Evolutionary conservation across 495 filamentous ascomycete species (phyloP).

Genomic region (Hypoxylon perforatum): DNA sequence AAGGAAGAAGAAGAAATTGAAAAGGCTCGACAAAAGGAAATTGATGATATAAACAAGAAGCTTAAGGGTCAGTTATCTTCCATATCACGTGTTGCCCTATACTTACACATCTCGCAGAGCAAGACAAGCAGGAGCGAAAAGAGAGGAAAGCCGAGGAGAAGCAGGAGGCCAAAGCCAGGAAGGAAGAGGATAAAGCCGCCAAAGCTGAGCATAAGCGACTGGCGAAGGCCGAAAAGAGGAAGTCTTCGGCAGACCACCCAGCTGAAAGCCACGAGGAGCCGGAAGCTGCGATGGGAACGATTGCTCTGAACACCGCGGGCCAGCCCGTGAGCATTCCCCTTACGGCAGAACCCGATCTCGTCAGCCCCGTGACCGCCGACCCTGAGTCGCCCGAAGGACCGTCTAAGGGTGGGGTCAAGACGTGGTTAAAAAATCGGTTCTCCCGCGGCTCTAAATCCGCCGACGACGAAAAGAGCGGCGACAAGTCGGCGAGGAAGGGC

Average conservation of each 20-base stretch:
- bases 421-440: slow-evolving; percentile 70
- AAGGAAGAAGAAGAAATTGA: slow-evolving; percentile 57
- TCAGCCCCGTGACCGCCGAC: slow-evolving; percentile 7
- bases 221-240: slow-evolving; percentile 57
- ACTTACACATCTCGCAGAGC: slow-evolving; percentile 47
- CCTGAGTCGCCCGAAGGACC: slow-evolving; percentile 33
- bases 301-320: slow-evolving; percentile 30
- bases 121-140: slow-evolving; percentile 63
- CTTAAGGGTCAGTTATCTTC: slow-evolving; percentile 51
- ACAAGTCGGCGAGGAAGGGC: slow-evolving; percentile 45
- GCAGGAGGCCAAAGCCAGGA: slow-evolving; percentile 58
- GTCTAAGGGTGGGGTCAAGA: slow-evolving; percentile 60
- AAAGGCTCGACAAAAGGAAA: slow-evolving; percentile 58
- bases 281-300: slow-evolving; percentile 11
- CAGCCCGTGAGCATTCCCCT: slow-evolving; percentile 33
- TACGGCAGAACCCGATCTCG: slow-evolving; percentile 15
- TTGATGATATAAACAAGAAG: slow-evolving; percentile 55
- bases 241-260: slow-evolving; percentile 34
- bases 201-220: slow-evolving; percentile 62
- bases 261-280: slow-evolving; percentile 23
- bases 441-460: slow-evolving; percentile 48
- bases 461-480: slow-evolving; percentile 48
- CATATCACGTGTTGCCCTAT: neutral
- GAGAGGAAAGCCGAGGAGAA: slow-evolving; percentile 62
- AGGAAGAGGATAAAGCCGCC: slow-evolving; percentile 62